Conservation (phyloP, 2,329 filamentous ascomycete genomes). For the Daldinia sp. region DNA sequence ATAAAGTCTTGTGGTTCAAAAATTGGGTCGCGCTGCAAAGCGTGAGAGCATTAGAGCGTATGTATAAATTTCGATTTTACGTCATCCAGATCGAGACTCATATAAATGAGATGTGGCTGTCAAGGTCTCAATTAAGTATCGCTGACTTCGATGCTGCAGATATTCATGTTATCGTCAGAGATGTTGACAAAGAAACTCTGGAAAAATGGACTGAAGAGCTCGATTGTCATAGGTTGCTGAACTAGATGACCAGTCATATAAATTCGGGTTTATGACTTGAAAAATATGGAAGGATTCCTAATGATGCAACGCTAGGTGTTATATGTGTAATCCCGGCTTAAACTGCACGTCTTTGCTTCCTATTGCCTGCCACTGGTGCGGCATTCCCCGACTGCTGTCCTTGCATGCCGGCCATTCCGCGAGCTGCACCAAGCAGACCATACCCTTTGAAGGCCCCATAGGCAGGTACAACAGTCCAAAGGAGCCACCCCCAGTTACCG, state of each 20-base stretch:
- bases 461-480: conserved; percentile 64
- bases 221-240: conserved; percentile 48
- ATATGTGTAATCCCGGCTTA: conserved; percentile 39
- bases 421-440: conserved; percentile 62
- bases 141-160: conserved; percentile 50
- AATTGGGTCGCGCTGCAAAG: conserved; percentile 92
- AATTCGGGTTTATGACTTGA: background rate
- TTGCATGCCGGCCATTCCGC: conserved; percentile 60
- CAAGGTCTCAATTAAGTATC: background rate
- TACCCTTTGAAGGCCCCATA: conserved; percentile 64
- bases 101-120: background rate
- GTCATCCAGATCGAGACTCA: background rate
- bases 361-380: conserved; percentile 56
- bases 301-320: background rate
- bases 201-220: conserved; percentile 62
- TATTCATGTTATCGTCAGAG: conserved; percentile 77
- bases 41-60: conserved; percentile 79
- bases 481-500: conserved; percentile 77
- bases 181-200: conserved; percentile 60
- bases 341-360: conserved; percentile 63
- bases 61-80: conserved; percentile 12
- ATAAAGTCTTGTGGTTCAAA: conserved; percentile 83
- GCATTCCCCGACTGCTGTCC: conserved; percentile 48
- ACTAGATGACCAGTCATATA: conserved; percentile 21
- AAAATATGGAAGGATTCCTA: background rate